Evolutionary conservation across 2,329 filamentous ascomycete genomes (phyloP).

Genomic region (Aspergillus novoparasiticus): DNA sequence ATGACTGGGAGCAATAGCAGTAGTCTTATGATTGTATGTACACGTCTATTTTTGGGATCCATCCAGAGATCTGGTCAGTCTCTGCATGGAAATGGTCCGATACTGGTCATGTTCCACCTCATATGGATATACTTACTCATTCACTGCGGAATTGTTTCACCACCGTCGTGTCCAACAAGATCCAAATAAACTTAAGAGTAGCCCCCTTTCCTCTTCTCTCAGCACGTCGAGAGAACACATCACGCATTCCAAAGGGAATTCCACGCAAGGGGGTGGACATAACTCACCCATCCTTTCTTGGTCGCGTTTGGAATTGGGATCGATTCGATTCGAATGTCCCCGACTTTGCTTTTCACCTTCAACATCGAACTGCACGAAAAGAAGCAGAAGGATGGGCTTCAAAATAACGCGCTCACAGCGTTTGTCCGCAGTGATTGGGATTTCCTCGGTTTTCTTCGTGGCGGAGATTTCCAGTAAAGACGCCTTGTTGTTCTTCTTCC

Average conservation of each 20-base stretch:
- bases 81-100: neutral
- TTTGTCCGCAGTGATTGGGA: slow-evolving; percentile 32
- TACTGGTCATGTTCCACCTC: neutral
- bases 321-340: neutral
- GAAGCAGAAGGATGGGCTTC: slow-evolving; percentile 21
- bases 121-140: neutral
- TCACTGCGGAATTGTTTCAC: neutral
- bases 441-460: slow-evolving; percentile 36
- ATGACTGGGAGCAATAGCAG: too few relatives aligned
- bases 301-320: neutral
- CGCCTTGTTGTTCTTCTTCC: neutral
- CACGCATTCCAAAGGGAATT: neutral
- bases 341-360: neutral
- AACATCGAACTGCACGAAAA: neutral
- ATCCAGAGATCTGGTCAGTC: neutral
- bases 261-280: neutral
- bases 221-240: neutral
- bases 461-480: slow-evolving; percentile 33
- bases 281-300: neutral
- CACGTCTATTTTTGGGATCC: neutral
- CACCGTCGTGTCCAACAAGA: too few relatives aligned
- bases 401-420: slow-evolving; percentile 34
- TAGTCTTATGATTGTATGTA: too few relatives aligned
- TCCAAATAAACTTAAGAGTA: neutral
- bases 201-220: neutral